phyloP scores from a whole-genome alignment of 306 rosid species.

The Acacia crassicarpa region DNA sequence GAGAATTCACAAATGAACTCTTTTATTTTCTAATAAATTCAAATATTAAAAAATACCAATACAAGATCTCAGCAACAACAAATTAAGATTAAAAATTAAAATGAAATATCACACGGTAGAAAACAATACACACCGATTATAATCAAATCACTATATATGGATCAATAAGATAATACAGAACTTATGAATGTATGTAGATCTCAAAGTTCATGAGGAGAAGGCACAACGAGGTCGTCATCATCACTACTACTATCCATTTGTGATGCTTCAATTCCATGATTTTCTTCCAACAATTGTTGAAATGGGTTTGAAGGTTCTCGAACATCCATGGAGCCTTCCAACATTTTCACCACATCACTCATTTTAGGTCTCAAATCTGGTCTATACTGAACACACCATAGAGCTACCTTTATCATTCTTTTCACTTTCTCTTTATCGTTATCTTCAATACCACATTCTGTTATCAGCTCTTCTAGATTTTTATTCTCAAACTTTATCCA shows the following conservation, averaged over 20 bases:
- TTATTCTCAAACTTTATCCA: conserved; percentile 28
- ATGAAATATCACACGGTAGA: no score
- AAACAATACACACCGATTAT: no score
- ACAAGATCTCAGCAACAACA: no score
- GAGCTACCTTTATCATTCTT: not conserved
- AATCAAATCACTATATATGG: no score
- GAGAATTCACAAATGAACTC: no score
- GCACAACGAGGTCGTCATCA: no score
- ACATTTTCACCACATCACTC: conserved; percentile 42
- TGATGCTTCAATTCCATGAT: not conserved
- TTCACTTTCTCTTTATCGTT: not conserved
- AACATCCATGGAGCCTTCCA: conserved; percentile 40
- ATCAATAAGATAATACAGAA: no score
- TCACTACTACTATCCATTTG: not conserved
- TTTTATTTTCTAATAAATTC: no score
- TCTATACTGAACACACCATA: conserved; percentile 36
- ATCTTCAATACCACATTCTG: conserved; percentile 21
- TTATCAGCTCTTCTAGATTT: conserved; percentile 1
- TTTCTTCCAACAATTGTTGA: conserved; percentile 15
- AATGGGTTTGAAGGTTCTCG: conserved; percentile 36
- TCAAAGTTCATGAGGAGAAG: no score
- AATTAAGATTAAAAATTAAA: no score
- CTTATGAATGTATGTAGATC: no score
- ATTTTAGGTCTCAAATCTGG: conserved; percentile 37
- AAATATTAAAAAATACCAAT: no score